A percentile compares a stretch with the other conserved stretches of the same genome.
Evolutionary conservation across 2,329 filamentous ascomycete species (phyloP).

Genomic region (Periconia macrospinosa): DNA sequence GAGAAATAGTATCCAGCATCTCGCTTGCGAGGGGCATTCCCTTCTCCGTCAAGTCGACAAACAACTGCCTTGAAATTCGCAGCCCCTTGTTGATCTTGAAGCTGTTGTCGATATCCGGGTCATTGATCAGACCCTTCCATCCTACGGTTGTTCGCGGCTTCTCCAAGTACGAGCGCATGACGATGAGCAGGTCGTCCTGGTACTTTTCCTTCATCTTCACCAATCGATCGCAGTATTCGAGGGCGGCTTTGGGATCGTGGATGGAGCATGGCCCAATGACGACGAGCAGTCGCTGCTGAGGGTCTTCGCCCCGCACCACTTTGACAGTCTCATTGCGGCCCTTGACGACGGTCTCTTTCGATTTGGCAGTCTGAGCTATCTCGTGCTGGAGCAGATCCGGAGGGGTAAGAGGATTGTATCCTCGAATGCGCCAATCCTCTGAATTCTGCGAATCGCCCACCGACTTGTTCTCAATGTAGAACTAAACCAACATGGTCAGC

Average conservation of each 20-base stretch:
- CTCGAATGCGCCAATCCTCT: conserved; percentile 63
- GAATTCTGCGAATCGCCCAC: conserved; percentile 53
- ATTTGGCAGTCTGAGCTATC: conserved; percentile 62
- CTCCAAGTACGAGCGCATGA: conserved; percentile 98
- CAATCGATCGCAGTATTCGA: conserved; percentile 89
- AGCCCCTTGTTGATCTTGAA: conserved; percentile 99
- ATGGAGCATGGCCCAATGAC: conserved; percentile 96
- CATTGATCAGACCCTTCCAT: conserved; percentile 99
- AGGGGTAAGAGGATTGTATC: conserved; percentile 90
- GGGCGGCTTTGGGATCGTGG: conserved; percentile 86
- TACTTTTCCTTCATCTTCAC: conserved; percentile 83
- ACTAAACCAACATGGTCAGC: conserved; percentile 38
- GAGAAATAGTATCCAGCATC: conserved; percentile 97
- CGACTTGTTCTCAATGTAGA: conserved; percentile 54
- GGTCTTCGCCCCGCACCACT: conserved; percentile 62
- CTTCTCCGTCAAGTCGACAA: conserved; percentile 85
- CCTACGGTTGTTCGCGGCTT: conserved; percentile 97
- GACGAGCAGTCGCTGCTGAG: conserved; percentile 65
- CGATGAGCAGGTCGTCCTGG: conserved; percentile 84
- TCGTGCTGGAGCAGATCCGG: conserved; percentile 95
- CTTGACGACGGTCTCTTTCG: conserved; percentile 59
- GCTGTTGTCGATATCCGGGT: conserved; percentile 96
- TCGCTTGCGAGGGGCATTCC: conserved; percentile 97
- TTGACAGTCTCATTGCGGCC: conserved; percentile 63
- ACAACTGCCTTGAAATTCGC: conserved; percentile 82